Conservation (phyloP, 768 basidiomycete genomes). For the Lentinula edodes region DNA sequence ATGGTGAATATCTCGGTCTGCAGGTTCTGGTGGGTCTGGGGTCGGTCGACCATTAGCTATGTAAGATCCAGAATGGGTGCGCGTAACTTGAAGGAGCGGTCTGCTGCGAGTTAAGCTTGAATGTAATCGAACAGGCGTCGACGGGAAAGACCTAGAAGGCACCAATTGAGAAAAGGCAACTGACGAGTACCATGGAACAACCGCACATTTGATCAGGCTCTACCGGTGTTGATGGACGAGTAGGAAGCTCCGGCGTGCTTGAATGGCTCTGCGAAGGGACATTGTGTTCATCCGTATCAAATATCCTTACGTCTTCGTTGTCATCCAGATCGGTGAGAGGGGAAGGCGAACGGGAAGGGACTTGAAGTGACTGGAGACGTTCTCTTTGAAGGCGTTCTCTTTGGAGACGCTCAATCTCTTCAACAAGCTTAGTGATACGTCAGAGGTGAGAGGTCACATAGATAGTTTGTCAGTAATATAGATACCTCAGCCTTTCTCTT, state of each 20-base stretch:
- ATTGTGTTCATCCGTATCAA: background rate
- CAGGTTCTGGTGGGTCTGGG: background rate
- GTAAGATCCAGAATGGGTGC: background rate
- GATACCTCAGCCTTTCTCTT: background rate
- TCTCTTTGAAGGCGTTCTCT: background rate
- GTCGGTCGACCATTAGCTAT: background rate
- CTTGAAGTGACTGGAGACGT: background rate
- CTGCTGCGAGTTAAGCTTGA: background rate
- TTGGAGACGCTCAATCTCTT: background rate
- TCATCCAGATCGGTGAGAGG: conserved; percentile 1
- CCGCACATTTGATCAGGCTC: background rate
- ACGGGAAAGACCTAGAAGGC: background rate
- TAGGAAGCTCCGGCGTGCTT: background rate
- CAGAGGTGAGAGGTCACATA: background rate
- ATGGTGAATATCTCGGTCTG: background rate
- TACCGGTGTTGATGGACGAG: background rate
- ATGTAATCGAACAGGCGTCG: background rate
- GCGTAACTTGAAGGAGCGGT: background rate
- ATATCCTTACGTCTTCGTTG: background rate
- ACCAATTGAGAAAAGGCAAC: background rate
- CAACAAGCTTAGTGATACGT: background rate
- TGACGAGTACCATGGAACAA: background rate
- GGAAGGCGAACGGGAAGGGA: background rate
- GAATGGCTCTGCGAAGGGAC: background rate
- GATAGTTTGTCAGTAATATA: background rate